A percentile compares a stretch with the other conserved stretches of the same genome.
Evolutionary conservation across 139 green algal species (phyloP).

Genomic region (Auxenochlorella pyrenoidosa): DNA sequence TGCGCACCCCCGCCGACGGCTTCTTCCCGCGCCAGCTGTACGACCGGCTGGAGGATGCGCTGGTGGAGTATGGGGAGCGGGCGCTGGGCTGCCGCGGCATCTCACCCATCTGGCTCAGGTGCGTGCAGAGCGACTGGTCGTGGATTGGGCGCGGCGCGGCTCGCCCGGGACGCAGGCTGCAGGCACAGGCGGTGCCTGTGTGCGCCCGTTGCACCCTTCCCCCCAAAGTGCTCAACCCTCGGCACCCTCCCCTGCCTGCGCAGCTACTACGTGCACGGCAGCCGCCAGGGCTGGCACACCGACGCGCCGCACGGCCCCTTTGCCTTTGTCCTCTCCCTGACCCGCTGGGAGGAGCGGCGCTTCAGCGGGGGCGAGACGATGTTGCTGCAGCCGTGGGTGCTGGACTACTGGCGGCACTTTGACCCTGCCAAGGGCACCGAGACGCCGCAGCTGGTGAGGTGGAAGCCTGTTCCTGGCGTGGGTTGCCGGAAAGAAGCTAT

Average conservation of each 20-base stretch:
- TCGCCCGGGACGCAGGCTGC: too few relatives aligned
- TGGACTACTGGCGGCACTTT: slow-evolving; percentile 80
- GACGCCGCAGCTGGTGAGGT: slow-evolving; percentile 60
- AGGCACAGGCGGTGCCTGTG: too few relatives aligned
- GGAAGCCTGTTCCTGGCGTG: too few relatives aligned
- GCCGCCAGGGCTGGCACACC: slow-evolving; percentile 41
- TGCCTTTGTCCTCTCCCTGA: slow-evolving; percentile 87
- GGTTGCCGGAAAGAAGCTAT: too few relatives aligned
- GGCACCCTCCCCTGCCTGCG: not conserved
- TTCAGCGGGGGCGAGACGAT: slow-evolving; percentile 85
- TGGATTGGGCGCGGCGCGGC: too few relatives aligned
- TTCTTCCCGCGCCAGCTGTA: slow-evolving; percentile 70
- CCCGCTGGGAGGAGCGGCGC: slow-evolving; percentile 62
- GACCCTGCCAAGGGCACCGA: slow-evolving; percentile 68
- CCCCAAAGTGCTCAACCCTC: too few relatives aligned
- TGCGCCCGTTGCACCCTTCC: too few relatives aligned
- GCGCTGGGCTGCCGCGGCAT: slow-evolving; percentile 81
- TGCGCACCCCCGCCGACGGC: slow-evolving; percentile 69
- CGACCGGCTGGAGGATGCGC: slow-evolving; percentile 66
- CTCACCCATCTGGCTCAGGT: slow-evolving; percentile 83
- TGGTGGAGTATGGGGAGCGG: slow-evolving; percentile 73
- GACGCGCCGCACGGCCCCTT: slow-evolving; percentile 59
- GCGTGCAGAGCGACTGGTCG: not conserved
- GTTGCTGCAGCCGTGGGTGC: slow-evolving; percentile 54
- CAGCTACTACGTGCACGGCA: slow-evolving; percentile 77